Base-by-base conservation (phyloP, 495 filamentous ascomycete genomes). In the Apiosordaria backusii region DNA sequence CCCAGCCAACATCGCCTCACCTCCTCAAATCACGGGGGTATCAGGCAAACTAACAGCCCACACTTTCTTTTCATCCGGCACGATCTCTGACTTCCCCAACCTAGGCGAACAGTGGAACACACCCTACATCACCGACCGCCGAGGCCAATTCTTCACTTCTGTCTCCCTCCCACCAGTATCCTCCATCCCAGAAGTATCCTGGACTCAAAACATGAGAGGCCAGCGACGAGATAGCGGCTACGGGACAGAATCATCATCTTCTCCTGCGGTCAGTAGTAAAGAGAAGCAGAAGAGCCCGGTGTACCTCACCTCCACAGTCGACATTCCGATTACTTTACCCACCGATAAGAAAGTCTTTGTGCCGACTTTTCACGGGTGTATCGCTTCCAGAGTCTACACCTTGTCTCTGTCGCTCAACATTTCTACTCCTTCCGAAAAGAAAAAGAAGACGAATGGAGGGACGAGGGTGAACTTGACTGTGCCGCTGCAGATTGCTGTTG, bases 361-460 rank as follows among this genome's bases (percentile, higher is more conserved):
- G 26, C 96, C 95, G 0, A 93, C 92, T 19, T 99, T 98, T 79
- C 88, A 95, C 78, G 86, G 87, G 62, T 99, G 95, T 77, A 85
- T 97, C 70, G 80, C 90, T 27, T 90, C 89, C 18, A 88, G 95
- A 65, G 78, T 88, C 24, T 98, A 99, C 78, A 79, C 83, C 9
- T 81, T 97, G 22, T 88, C 90, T 53, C 78, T 98, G 59, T 80
- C 81, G 7, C 77, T 91, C 52, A 83, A 87, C 62, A 84, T 86
- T 0, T 81, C 86, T 4, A 81, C 81, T 21, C 7, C 35, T 7
- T 45, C 10, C 9, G 35, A 45, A 15, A 45, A 45, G 35, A 45
- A 13, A 2, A 45, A 45, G 35, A 55, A 55, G 52, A 78, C 85
- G n/a, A 81, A 82, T 27, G 73, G 85, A 21, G 76, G 75, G 18